Percentiles rank a stretch among this genome's conserved stretches.
These are phyloP conservation scores for Lachnellula cervina DNA, from an alignment of 2,329 filamentous ascomycete species.

Conservation along the genomic window DNA sequence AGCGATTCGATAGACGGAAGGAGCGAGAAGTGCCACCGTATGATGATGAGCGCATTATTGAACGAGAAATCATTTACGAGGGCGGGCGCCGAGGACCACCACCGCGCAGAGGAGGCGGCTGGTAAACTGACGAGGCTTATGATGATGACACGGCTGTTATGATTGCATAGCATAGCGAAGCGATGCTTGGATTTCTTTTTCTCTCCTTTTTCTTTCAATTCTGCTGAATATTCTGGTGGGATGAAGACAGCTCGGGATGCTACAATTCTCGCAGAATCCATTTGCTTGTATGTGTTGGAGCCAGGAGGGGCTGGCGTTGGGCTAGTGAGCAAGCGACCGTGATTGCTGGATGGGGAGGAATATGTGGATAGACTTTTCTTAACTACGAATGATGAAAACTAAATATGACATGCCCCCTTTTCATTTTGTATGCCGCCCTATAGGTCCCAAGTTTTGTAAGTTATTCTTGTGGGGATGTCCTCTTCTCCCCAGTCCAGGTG, in stretches of 20 bases:
- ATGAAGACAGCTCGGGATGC: neutral
- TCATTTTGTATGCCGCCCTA: no score
- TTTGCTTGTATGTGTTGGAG: no score
- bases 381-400: no score
- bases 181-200: neutral
- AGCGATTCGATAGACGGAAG: constrained; percentile 28
- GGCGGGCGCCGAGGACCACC: constrained; percentile 1
- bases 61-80: constrained; percentile 65
- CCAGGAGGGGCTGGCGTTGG: no score
- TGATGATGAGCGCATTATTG: constrained; percentile 61
- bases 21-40: constrained; percentile 30
- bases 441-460: no score
- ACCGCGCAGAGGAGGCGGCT: constrained; percentile 1
- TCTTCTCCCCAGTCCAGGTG: no score
- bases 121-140: neutral
- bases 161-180: constrained; percentile 3
- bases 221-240: neutral
- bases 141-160: constrained; percentile 1
- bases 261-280: neutral
- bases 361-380: no score
- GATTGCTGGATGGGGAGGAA: no score
- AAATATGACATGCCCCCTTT: no score
- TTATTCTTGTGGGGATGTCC: no score
- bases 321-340: no score
- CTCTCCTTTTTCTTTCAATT: neutral